These are phyloP conservation scores for Macrocybe gigantea DNA, from an alignment of 768 basidiomycete genomes.

Conservation along the genomic window DNA sequence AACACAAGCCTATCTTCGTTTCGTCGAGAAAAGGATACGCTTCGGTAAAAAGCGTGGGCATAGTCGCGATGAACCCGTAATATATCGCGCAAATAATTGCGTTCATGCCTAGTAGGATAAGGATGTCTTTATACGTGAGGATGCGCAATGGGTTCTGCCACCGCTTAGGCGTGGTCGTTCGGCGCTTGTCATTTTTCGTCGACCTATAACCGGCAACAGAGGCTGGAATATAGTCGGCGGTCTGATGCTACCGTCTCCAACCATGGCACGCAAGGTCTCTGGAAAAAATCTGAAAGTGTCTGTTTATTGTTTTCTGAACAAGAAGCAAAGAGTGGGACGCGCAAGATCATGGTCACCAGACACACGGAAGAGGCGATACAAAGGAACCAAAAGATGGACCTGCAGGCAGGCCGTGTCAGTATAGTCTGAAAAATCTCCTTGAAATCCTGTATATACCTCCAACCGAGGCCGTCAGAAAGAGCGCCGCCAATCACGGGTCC, in stretches of 20 bases:
- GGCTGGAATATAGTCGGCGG: slow-evolving; percentile 43
- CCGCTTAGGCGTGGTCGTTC: slow-evolving; percentile 15
- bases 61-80: slow-evolving; percentile 54
- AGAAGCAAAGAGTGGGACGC: slow-evolving; percentile 15
- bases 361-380: slow-evolving; percentile 41
- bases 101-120: slow-evolving; percentile 46
- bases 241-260: slow-evolving; percentile 45
- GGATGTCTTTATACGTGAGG: slow-evolving; percentile 49
- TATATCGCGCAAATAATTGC: slow-evolving; percentile 49
- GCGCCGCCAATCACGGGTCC: slow-evolving; percentile 59
- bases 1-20: slow-evolving; percentile 71
- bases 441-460: slow-evolving; percentile 38
- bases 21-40: slow-evolving; percentile 57
- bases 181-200: slow-evolving; percentile 21
- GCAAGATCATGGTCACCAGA: slow-evolving; percentile 44
- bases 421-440: slow-evolving; percentile 1
- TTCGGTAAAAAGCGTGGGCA: slow-evolving; percentile 53
- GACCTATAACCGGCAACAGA: slow-evolving; percentile 40
- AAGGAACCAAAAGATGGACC: slow-evolving; percentile 62
- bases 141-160: slow-evolving; percentile 53
- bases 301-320: slow-evolving; percentile 28
- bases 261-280: slow-evolving; percentile 49
- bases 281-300: slow-evolving; percentile 40
- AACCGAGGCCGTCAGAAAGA: slow-evolving; percentile 52
- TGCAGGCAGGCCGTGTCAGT: slow-evolving; percentile 13